A percentile compares a stretch with the other conserved stretches of the same genome.
Conservation (phyloP, 257 asterid genomes). For the Euphrasia confusa region DNA sequence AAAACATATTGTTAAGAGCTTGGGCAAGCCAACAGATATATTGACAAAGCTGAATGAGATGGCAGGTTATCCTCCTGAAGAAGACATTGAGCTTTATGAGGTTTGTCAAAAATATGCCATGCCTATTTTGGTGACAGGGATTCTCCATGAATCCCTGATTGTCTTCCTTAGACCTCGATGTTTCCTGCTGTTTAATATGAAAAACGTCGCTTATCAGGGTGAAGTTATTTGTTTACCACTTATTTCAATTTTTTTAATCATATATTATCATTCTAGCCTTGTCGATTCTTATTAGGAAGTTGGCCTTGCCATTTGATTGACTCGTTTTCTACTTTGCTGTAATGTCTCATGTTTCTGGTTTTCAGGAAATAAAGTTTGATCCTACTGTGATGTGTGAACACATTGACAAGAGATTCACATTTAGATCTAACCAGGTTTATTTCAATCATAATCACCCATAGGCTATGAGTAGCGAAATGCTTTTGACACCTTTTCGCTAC, state of each 20-base stretch:
- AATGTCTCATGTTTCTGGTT: constrained; percentile 24
- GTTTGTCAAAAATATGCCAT: constrained; percentile 26
- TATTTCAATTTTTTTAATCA: constrained; percentile 1
- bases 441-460: constrained; percentile 15
- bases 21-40: constrained; percentile 36
- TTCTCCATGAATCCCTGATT: constrained; percentile 4
- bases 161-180: constrained; percentile 4
- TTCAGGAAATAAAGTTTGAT: constrained; percentile 48
- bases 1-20: constrained; percentile 37
- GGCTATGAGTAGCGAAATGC: constrained; percentile 5
- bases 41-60: constrained; percentile 39
- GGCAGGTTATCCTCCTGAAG: constrained; percentile 44
- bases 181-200: constrained; percentile 5
- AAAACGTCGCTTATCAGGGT: background rate
- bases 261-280: constrained; percentile 7
- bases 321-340: background rate
- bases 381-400: constrained; percentile 46
- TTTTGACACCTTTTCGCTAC: constrained; percentile 18
- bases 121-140: constrained; percentile 14
- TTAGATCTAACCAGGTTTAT: constrained; percentile 40
- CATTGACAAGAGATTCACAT: constrained; percentile 37
- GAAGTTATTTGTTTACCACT: constrained; percentile 3
- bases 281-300: constrained; percentile 2
- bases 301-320: background rate
- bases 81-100: constrained; percentile 47